phyloP scores from a whole-genome alignment of 495 filamentous ascomycete species.

The Tetracladium marchalianum region DNA sequence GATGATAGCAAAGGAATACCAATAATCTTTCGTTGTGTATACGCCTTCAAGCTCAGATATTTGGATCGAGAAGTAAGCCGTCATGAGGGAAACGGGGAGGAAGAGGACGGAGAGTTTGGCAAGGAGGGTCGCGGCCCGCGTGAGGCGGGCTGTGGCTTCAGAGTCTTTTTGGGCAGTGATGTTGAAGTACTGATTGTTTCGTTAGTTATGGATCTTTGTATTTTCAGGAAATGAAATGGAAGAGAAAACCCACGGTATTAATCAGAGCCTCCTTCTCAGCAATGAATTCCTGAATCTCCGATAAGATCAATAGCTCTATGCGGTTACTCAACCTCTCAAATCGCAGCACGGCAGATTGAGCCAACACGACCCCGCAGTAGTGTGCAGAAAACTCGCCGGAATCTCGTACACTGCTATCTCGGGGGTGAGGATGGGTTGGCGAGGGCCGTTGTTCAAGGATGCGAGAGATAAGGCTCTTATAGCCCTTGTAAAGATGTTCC shows the following conservation, averaged over 20 bases:
- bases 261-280: conserved; percentile 71
- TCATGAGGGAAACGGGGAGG: conserved; percentile 74
- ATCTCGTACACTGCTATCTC: background rate
- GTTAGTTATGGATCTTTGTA: background rate
- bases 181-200: conserved; percentile 65
- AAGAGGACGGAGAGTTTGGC: conserved; percentile 78
- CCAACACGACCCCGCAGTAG: conserved; percentile 42
- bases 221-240: background rate
- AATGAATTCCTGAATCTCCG: conserved; percentile 69
- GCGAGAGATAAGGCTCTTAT: conserved; percentile 66
- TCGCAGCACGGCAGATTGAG: conserved; percentile 54
- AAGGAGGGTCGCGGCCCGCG: conserved; percentile 64
- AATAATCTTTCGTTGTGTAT: conserved; percentile 58
- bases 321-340: conserved; percentile 71
- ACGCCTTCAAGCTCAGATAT: conserved; percentile 45
- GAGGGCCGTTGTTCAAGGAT: conserved; percentile 42
- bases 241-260: conserved; percentile 34
- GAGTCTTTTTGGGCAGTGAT: conserved; percentile 78
- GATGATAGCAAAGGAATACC: conserved; percentile 61
- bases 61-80: conserved; percentile 72
- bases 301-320: conserved; percentile 69
- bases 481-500: conserved; percentile 70
- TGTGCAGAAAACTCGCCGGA: too few relatives aligned
- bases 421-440: conserved; percentile 10
- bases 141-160: conserved; percentile 65